Conservation (phyloP, 352 stramenopile species). For the Aphanomyces astaci region DNA sequence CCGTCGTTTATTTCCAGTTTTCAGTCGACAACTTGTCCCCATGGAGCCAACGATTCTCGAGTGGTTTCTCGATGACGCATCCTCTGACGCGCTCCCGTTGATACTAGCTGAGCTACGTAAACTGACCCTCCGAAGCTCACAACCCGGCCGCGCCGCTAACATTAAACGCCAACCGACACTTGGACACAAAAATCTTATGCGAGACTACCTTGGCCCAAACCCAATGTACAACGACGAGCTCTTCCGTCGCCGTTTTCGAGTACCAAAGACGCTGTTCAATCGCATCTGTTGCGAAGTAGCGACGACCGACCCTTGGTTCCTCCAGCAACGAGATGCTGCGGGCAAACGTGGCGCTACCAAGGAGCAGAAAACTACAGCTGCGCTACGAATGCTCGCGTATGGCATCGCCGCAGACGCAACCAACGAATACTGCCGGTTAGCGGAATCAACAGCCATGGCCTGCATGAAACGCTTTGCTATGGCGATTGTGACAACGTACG, state of each 20-base stretch:
- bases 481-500: neutral
- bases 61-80: neutral
- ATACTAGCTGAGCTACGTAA: neutral
- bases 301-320: neutral
- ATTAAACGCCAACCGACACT: neutral
- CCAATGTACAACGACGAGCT: neutral
- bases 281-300: neutral
- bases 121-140: neutral
- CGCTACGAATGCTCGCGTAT: slow-evolving; percentile 24
- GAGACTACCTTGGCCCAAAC: slow-evolving; percentile 1
- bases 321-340: slow-evolving; percentile 14
- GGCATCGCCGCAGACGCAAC: slow-evolving; percentile 11
- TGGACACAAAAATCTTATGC: neutral
- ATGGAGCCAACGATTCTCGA: slow-evolving; percentile 1
- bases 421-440: neutral
- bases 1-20: neutral
- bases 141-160: neutral
- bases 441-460: neutral
- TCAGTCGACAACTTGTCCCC: too few species aligned
- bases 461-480: neutral
- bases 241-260: neutral
- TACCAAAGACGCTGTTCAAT: neutral
- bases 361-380: slow-evolving; percentile 19
- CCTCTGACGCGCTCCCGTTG: neutral
- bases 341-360: neutral